A percentile compares a stretch with the other conserved stretches of the same genome.
Evolutionary conservation across 2,329 filamentous ascomycete species (phyloP).

Genomic region (Trichophyton verrucosum): DNA sequence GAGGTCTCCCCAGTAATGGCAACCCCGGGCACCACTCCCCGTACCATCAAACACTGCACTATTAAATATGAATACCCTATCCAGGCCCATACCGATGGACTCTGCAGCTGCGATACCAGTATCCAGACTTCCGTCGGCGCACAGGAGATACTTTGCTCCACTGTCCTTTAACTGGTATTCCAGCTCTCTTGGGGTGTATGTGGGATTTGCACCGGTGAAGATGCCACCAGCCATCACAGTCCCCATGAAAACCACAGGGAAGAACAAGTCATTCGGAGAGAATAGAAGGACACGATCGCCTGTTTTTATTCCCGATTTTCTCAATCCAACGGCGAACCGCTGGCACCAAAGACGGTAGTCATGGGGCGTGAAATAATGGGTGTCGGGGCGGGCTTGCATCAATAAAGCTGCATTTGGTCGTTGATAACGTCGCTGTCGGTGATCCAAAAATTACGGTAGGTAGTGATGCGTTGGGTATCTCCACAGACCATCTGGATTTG

Average conservation of each 20-base stretch:
- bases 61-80: conserved; percentile 55
- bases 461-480: conserved; percentile 36
- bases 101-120: conserved; percentile 55
- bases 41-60: conserved; percentile 38
- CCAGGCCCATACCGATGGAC: conserved; percentile 42
- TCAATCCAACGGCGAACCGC: conserved; percentile 57
- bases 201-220: conserved; percentile 64
- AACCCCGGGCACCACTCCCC: conserved; percentile 28
- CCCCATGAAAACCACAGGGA: conserved; percentile 57
- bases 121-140: conserved; percentile 47
- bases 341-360: conserved; percentile 59
- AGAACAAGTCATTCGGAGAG: conserved; percentile 61
- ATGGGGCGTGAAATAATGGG: conserved; percentile 51
- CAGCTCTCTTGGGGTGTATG: conserved; percentile 57
- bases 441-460: conserved; percentile 41
- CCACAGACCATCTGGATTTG: conserved; percentile 38
- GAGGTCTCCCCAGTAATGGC: conserved; percentile 53
- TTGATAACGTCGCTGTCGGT: conserved; percentile 35
- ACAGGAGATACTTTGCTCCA: conserved; percentile 54
- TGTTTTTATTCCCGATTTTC: conserved; percentile 48
- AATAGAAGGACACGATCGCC: conserved; percentile 64
- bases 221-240: conserved; percentile 65
- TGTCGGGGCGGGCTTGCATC: conserved; percentile 55
- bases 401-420: conserved; percentile 40
- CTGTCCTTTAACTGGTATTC: conserved; percentile 64